Conservation (phyloP, 768 basidiomycete species). For the Leccinum imitatum region DNA sequence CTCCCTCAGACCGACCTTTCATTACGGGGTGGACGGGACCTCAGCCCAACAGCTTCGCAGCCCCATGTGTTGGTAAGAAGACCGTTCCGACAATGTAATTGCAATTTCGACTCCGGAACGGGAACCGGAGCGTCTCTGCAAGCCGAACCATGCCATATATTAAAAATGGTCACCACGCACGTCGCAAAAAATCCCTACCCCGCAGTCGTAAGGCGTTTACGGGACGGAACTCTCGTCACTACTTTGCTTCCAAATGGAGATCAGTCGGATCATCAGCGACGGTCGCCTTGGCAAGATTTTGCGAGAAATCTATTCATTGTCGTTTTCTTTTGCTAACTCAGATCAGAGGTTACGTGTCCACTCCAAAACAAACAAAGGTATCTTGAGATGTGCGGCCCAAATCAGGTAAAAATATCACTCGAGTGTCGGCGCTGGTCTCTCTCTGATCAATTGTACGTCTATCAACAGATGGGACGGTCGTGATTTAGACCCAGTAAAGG, state of each 20-base stretch:
- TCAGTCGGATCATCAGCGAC: neutral
- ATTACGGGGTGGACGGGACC: conserved; percentile 22
- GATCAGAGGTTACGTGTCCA: neutral
- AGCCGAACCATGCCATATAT: neutral
- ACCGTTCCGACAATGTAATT: conserved; percentile 1
- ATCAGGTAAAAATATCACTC: neutral
- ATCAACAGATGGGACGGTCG: conserved; percentile 17
- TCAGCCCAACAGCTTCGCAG: conserved; percentile 10
- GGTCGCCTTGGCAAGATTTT: conserved; percentile 3
- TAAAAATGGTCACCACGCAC: neutral
- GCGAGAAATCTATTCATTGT: neutral
- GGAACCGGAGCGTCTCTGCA: neutral
- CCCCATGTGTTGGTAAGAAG: conserved; percentile 11
- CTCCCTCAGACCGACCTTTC: conserved; percentile 18
- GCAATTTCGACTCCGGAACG: conserved; percentile 7
- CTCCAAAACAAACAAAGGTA: neutral
- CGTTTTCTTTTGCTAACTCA: neutral
- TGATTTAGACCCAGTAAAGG: conserved; percentile 6
- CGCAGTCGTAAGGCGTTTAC: conserved; percentile 16
- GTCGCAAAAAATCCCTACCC: conserved; percentile 25
- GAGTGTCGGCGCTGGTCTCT: conserved; percentile 1
- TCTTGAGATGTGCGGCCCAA: neutral
- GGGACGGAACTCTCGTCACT: conserved; percentile 6
- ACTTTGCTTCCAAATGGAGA: conserved; percentile 3
- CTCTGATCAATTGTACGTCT: conserved; percentile 12